Evolutionary conservation across 2,329 filamentous ascomycete species (phyloP).

Genomic region (Trichoderma breve): DNA sequence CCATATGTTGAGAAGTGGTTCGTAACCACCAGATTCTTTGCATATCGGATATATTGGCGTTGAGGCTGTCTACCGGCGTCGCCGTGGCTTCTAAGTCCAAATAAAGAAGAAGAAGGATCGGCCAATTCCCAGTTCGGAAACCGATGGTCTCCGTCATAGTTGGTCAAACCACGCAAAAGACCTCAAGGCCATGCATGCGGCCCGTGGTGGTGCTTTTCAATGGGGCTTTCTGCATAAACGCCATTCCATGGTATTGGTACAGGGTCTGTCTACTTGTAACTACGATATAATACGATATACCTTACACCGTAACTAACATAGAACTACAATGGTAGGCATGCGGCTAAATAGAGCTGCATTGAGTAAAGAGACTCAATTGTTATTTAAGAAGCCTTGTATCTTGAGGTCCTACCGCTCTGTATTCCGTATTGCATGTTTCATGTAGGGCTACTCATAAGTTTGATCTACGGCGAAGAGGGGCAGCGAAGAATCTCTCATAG

Average conservation of each 20-base stretch:
- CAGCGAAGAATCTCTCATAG: background rate
- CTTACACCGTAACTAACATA: too few relatives aligned
- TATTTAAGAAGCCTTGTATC: background rate
- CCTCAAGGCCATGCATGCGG: background rate
- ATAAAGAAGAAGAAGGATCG: background rate
- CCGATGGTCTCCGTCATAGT: background rate
- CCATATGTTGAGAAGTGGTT: background rate
- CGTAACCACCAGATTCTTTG: background rate
- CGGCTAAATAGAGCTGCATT: background rate
- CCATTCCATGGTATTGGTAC: background rate
- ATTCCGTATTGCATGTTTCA: background rate
- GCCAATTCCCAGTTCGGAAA: background rate
- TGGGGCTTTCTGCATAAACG: background rate
- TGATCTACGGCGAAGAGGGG: background rate
- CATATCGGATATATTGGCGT: background rate
- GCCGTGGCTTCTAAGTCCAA: background rate
- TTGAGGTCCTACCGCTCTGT: background rate
- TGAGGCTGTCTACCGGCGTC: background rate
- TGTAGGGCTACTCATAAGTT: background rate
- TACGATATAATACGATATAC: too few relatives aligned
- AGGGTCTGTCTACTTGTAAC: background rate
- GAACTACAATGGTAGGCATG: background rate
- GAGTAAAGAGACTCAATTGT: too few relatives aligned
- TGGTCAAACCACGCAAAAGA: background rate
- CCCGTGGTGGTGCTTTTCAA: background rate